Base-by-base conservation (phyloP, 2,329 filamentous ascomycete species). In the Thermoascus crustaceus region DNA sequence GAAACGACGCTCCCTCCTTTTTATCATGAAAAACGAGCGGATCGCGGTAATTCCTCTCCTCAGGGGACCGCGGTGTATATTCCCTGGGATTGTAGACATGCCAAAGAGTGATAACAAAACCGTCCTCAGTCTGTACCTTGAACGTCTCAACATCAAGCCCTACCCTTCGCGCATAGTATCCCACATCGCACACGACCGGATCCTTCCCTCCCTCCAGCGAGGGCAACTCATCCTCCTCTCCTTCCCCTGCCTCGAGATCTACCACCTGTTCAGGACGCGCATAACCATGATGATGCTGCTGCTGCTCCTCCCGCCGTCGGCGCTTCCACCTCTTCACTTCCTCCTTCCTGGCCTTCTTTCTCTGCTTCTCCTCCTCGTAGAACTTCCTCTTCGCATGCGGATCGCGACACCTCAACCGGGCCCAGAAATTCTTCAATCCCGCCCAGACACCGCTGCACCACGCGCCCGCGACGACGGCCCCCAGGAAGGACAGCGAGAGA, bases 41-140 rank as follows among this genome's bases (percentile, higher is more conserved):
- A 0, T 75, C 75, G 3, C 73, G 71, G 10, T 74, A 55, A 11
- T 42, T 44, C 20, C 60, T 50, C 39, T 58, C 52, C 14, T 48
- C 61, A 1, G 66, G 55, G 13, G 75, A 68, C 22, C 77, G 58
- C 1, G 71, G 69, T 0, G 65, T 68, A 52, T 86, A 81, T 40
- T 89, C 82, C 32, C 72, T 74, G 0, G 89, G 89, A 44, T 94
- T 82, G 56, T 85, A 94, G 17, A 95, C 71, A 57, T 95, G 89
- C 80, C 85, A 94, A 1, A 95, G 69, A 14, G 83, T 78, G 42
- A 95, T 82, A 30, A 95, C 76, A 54, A 94, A 95, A 1, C 88
- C 88, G 51, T 96, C 89, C 56, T 95, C 88, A 0, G 89, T 95
- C 58, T 94, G 82, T 0, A 95, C 87, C 32, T 84, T 71, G 50